phyloP scores from a whole-genome alignment of 179 eudicot species.

The Heliamphora pulchella region DNA sequence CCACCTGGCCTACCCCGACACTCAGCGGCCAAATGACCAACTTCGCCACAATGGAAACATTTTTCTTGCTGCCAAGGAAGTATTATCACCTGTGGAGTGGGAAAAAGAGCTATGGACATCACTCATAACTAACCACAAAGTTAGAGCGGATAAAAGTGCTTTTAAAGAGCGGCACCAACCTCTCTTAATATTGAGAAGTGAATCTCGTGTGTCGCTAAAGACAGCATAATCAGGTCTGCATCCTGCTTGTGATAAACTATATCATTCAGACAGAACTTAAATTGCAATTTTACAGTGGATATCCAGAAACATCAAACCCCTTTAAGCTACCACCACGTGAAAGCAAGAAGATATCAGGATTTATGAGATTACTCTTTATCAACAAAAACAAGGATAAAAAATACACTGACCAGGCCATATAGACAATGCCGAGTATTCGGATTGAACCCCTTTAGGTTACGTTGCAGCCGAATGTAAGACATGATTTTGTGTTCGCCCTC shows the following conservation, averaged over 20 bases:
- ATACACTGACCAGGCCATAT: constrained; percentile 77
- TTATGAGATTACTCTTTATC: background rate
- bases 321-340: background rate
- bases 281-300: constrained; percentile 12
- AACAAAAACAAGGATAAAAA: constrained; percentile 14
- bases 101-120: background rate
- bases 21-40: constrained; percentile 92
- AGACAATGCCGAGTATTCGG: constrained; percentile 92
- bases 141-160: background rate
- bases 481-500: constrained; percentile 98
- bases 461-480: constrained; percentile 91
- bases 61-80: constrained; percentile 85
- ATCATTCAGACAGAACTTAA: background rate
- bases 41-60: constrained; percentile 87
- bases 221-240: constrained; percentile 94
- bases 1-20: constrained; percentile 49
- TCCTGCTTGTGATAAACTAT: constrained; percentile 43
- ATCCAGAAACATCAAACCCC: constrained; percentile 8
- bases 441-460: constrained; percentile 81
- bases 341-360: constrained; percentile 13
- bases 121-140: background rate
- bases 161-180: constrained; percentile 44
- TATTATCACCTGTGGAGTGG: constrained; percentile 50
- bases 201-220: constrained; percentile 93
- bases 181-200: constrained; percentile 95